Evolutionary conservation across 805 yeast genomes (phyloP).

Genomic region (Candida khao-thaluensis): DNA sequence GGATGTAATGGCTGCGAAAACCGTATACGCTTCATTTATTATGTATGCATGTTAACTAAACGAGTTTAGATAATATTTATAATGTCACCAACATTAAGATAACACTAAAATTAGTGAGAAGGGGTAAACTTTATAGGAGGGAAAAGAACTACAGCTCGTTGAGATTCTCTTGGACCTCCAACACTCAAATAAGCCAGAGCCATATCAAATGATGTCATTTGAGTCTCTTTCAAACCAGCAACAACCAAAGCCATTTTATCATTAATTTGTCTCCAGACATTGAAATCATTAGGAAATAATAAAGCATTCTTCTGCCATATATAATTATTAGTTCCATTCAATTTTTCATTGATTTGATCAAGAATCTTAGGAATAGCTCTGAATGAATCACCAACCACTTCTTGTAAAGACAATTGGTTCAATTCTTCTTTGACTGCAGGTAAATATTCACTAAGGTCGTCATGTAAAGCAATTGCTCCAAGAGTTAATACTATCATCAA

Average conservation of each 20-base stretch:
- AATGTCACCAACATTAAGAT: too few relatives aligned
- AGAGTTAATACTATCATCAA: constrained; percentile 66
- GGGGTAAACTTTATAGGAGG: too few relatives aligned
- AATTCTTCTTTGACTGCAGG: constrained; percentile 70
- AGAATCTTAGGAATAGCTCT: constrained; percentile 60
- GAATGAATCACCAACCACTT: constrained; percentile 49
- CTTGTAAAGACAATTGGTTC: constrained; percentile 45
- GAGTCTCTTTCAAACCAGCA: constrained; percentile 50
- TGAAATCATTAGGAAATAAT: constrained; percentile 67
- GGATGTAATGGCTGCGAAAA: too few relatives aligned
- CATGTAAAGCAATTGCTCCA: constrained; percentile 75
- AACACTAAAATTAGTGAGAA: too few relatives aligned
- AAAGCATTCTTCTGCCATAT: constrained; percentile 71
- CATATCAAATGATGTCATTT: constrained; percentile 50
- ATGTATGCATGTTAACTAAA: too few relatives aligned
- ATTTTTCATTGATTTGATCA: constrained; percentile 46
- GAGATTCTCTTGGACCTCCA: constrained; percentile 54
- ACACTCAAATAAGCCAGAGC: constrained; percentile 50
- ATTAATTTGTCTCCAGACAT: constrained; percentile 69
- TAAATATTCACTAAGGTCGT: constrained; percentile 56
- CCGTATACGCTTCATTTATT: too few relatives aligned
- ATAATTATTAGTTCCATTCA: constrained; percentile 20
- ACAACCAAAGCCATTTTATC: constrained; percentile 55
- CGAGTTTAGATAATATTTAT: too few relatives aligned
- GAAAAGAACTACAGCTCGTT: too few relatives aligned